Evolutionary conservation across 805 yeast species (phyloP).

Genomic region (Sungouiozyma intestinalis): DNA sequence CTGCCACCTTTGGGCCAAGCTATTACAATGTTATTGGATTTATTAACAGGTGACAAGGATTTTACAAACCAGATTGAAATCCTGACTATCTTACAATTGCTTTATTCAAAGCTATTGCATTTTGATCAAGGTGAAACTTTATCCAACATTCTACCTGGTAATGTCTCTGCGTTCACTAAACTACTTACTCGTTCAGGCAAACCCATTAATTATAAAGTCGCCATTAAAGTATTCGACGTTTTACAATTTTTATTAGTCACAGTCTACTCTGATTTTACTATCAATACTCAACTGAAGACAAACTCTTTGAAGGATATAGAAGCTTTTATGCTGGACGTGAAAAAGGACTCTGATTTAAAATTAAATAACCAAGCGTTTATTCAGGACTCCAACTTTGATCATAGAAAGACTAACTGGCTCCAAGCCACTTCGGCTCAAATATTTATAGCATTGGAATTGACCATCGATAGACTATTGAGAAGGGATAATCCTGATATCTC

Average conservation of each 20-base stretch:
- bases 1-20: slow-evolving; percentile 39
- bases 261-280: slow-evolving; percentile 35
- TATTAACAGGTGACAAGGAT: slow-evolving; percentile 19
- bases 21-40: slow-evolving; percentile 34
- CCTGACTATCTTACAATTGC: slow-evolving; percentile 26
- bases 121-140: slow-evolving; percentile 38
- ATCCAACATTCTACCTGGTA: slow-evolving; percentile 43
- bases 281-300: slow-evolving; percentile 15
- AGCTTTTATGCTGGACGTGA: slow-evolving; percentile 8
- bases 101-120: slow-evolving; percentile 27
- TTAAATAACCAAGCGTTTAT: background rate
- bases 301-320: slow-evolving; percentile 11
- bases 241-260: slow-evolving; percentile 23
- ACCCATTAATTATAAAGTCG: slow-evolving; percentile 31
- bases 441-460: slow-evolving; percentile 33
- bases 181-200: slow-evolving; percentile 26
- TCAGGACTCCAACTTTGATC: slow-evolving; percentile 6
- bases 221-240: slow-evolving; percentile 24
- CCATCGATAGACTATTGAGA: slow-evolving; percentile 20
- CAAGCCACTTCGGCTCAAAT: slow-evolving; percentile 43
- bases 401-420: slow-evolving; percentile 46
- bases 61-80: slow-evolving; percentile 26
- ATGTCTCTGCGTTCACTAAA: slow-evolving; percentile 36
- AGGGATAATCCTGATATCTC: slow-evolving; percentile 16
- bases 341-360: slow-evolving; percentile 2